Percentiles rank a stretch among this genome's conserved stretches.
Conservation (phyloP, 768 basidiomycete genomes). For the Agaricus bisporus region DNA sequence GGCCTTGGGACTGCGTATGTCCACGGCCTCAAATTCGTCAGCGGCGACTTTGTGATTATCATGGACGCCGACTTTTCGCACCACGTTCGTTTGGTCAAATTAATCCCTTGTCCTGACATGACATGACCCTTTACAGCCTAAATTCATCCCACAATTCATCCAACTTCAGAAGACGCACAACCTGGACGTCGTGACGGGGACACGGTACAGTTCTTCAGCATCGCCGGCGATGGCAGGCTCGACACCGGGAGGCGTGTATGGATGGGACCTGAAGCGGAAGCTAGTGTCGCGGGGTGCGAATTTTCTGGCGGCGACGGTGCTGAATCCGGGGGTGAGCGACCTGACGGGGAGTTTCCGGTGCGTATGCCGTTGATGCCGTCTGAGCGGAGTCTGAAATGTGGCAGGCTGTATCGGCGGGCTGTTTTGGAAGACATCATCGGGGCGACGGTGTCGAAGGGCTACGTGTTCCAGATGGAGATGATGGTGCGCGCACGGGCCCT, state of each 20-base stretch:
- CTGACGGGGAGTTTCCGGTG: constrained; percentile 88
- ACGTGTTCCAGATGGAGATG: constrained; percentile 99
- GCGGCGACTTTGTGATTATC: constrained; percentile 91
- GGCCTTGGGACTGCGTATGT: constrained; percentile 93
- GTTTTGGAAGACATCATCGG: constrained; percentile 82
- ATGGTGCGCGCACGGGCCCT: constrained; percentile 84
- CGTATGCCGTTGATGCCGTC: constrained; percentile 16
- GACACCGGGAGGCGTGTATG: constrained; percentile 79
- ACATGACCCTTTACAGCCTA: constrained; percentile 49
- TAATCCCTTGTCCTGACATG: not conserved
- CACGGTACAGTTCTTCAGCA: constrained; percentile 68
- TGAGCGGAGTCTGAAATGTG: not conserved
- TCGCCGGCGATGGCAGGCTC: constrained; percentile 53
- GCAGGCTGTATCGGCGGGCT: constrained; percentile 67
- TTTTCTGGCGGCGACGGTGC: constrained; percentile 80
- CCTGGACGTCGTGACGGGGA: constrained; percentile 90
- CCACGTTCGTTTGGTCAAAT: constrained; percentile 55
- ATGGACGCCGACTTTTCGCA: constrained; percentile 98
- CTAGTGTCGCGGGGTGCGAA: constrained; percentile 86
- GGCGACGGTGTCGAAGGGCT: constrained; percentile 80
- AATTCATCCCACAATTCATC: constrained; percentile 93
- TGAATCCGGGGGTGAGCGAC: constrained; percentile 84
- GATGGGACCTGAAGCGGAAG: constrained; percentile 90
- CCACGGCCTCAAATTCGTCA: constrained; percentile 83
- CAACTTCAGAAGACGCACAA: constrained; percentile 79